Base-by-base conservation (phyloP, 2,329 filamentous ascomycete species). In the Xylaria sp. region DNA sequence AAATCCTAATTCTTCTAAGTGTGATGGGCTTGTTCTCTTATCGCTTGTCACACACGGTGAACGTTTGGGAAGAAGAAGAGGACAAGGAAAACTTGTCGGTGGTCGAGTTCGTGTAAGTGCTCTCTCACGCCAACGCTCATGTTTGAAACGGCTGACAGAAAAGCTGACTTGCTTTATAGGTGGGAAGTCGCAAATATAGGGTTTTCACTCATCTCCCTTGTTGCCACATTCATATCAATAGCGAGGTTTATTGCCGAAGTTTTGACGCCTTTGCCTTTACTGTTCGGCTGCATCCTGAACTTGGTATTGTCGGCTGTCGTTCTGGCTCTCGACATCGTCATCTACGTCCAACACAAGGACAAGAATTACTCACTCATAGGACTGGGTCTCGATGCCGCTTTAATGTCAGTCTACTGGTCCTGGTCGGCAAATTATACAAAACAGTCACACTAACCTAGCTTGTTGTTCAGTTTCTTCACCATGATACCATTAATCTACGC, bases 131-230 rank as follows among this genome's bases (percentile, higher is more conserved):
- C 46, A 7, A 12, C 46, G 41, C 13, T 57, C 28, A 6, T 20
- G 28, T 36, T 31, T 36, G n/a, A 18, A 57, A 25, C 7, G 7
- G 10, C 12, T 8, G 12, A 28, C 52, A 8, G 15, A 48, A 28
- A 15, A 4, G 23, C 46, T 65, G 20, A 66, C 62, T 60, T n/a
- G 41, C 39, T 33, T 10, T 39, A 49, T 69, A 88, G 86, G 36
- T 89, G 87, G 86, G 85, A 88, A 76, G 79, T 77, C 25, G 83
- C 82, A 60, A 89, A 88, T 71, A 81, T 89, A 58, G 82, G 69
- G 62, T 80, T 89, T 62, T 84, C 86, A 18, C 76, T 84, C 31
- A 68, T 86, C 46, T 82, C 83, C 0, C 81, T 86, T 6, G 41
- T 84, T 39, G 81, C 85, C 75, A 86, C 82, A 15, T 76, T 84